Conservation (phyloP, 2,329 filamentous ascomycete genomes). For the Oidium heveae region DNA sequence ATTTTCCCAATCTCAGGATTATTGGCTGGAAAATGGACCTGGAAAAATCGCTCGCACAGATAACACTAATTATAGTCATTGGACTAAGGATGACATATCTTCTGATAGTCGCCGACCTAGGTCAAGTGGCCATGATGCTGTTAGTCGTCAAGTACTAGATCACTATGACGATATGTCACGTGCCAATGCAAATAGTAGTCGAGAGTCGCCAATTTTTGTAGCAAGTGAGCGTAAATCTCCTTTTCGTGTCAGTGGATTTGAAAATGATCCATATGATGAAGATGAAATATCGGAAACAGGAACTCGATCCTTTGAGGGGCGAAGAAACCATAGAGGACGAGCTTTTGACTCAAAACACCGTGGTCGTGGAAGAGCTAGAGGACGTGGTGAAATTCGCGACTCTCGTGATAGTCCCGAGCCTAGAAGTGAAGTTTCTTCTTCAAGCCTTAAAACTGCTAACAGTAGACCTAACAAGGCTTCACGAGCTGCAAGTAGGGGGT, state of each 20-base stretch:
- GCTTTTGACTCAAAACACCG: conserved; percentile 12
- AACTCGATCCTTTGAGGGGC: conserved; percentile 4
- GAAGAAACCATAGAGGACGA: conserved; percentile 9
- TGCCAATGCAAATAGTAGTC: background rate
- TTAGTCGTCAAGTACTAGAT: conserved; percentile 5
- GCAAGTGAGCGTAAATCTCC: conserved; percentile 7
- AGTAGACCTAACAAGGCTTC: conserved; percentile 9
- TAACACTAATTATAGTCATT: conserved; percentile 3
- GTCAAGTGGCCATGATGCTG: conserved; percentile 6
- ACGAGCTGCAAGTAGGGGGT: conserved; percentile 9
- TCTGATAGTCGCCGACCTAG: conserved; percentile 6
- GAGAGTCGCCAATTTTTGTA: conserved; percentile 1
- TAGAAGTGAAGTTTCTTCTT: background rate
- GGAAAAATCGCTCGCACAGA: conserved; percentile 10
- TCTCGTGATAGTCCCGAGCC: background rate
- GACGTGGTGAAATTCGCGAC: conserved; percentile 5
- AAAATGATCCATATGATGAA: conserved; percentile 5
- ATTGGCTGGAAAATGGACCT: conserved; percentile 2
- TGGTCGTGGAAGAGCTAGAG: conserved; percentile 9
- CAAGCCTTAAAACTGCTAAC: conserved; percentile 7
- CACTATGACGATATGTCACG: conserved; percentile 6
- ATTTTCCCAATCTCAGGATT: conserved; percentile 9
- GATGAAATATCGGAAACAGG: conserved; percentile 4
- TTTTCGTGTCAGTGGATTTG: conserved; percentile 6
- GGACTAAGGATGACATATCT: conserved; percentile 6